Conservation (phyloP, 23 red algal genomes). For the Gracilaria caudata region DNA sequence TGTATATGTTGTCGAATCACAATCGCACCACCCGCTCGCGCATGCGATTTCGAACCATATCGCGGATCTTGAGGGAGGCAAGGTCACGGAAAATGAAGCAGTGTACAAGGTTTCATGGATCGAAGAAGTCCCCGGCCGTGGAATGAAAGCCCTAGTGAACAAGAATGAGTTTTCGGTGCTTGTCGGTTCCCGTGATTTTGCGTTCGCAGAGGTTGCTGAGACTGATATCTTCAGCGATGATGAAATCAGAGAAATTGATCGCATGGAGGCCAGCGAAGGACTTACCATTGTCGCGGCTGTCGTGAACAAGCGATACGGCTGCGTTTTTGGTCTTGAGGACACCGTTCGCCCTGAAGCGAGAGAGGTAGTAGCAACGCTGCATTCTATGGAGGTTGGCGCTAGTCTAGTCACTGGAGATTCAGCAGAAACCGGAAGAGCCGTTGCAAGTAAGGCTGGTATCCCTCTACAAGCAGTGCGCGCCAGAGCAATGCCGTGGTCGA, state of each 20-base stretch:
- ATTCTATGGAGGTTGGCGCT: slow-evolving; percentile 26
- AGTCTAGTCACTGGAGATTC: slow-evolving; percentile 89
- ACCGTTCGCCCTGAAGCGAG: slow-evolving; percentile 83
- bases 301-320: slow-evolving; percentile 59
- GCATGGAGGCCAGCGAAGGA: slow-evolving; percentile 66
- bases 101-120: slow-evolving; percentile 25
- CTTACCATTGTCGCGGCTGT: slow-evolving; percentile 79
- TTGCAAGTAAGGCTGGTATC: slow-evolving; percentile 72
- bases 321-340: slow-evolving; percentile 85
- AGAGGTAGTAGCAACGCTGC: slow-evolving; percentile 60
- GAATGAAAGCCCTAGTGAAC: slow-evolving; percentile 53
- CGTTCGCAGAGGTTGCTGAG: slow-evolving; percentile 33
- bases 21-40: slow-evolving; percentile 83
- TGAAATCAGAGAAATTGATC: slow-evolving; percentile 53
- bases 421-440: slow-evolving; percentile 45
- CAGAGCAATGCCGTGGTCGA: slow-evolving; percentile 69
- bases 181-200: slow-evolving; percentile 55
- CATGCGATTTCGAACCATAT: slow-evolving; percentile 62
- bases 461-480: slow-evolving; percentile 51
- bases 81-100: slow-evolving; percentile 10
- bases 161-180: slow-evolving; percentile 47
- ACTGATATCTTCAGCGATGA: slow-evolving; percentile 40
- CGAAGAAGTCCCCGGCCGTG: slow-evolving; percentile 63
- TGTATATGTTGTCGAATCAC: slow-evolving; percentile 61
- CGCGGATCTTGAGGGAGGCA: slow-evolving; percentile 23